A percentile compares a stretch with the other conserved stretches of the same genome.
Evolutionary conservation across 83 land plant genomes (phyloP).

Genomic region (Thuja plicata): DNA sequence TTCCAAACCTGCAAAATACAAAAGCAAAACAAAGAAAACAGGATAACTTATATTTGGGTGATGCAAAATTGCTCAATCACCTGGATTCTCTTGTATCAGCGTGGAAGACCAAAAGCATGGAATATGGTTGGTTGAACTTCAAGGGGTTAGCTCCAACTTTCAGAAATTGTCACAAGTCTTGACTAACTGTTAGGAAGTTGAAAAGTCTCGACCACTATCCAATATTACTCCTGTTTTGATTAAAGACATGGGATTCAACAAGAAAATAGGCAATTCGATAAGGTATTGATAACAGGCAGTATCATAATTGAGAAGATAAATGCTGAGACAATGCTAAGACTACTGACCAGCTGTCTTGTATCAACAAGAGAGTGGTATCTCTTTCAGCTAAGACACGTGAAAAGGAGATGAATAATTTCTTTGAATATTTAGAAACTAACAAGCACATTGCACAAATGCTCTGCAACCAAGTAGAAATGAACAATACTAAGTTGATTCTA

Average conservation of each 20-base stretch:
- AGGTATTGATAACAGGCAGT: too few relatives aligned
- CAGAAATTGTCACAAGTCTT: neutral
- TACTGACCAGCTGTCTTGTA: neutral
- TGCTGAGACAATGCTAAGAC: neutral
- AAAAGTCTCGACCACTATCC: neutral
- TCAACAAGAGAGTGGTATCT: neutral
- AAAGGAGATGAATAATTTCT: neutral
- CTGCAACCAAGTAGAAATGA: neutral
- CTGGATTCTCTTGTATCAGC: neutral
- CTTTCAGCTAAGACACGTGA: neutral
- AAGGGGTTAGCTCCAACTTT: neutral
- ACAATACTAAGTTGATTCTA: neutral
- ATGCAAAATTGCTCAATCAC: too few relatives aligned
- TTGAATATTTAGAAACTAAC: neutral
- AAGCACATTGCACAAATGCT: neutral
- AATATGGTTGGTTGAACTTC: neutral
- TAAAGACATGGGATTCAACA: neutral
- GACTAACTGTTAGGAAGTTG: neutral
- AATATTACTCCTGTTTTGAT: neutral
- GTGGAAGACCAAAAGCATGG: neutral
- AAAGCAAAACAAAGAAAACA: too few relatives aligned
- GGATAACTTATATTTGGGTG: too few relatives aligned
- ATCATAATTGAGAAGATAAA: neutral
- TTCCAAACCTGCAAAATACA: too few relatives aligned
- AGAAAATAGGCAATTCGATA: neutral